Conservation (phyloP, 805 yeast genomes). For the Scheffersomyces amazonensis region DNA sequence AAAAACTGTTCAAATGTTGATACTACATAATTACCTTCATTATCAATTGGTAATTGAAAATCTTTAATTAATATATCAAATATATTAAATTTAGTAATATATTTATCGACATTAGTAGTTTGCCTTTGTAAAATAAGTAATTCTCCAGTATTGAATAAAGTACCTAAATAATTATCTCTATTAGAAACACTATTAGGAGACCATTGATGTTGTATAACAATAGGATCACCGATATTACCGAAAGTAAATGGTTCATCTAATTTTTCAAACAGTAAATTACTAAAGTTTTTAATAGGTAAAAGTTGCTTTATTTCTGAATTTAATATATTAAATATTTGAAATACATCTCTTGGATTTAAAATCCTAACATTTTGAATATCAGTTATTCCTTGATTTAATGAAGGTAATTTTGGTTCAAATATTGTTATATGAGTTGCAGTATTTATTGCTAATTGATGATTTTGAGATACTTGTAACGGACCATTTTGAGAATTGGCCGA, state of each 20-base stretch:
- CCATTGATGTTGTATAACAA: slow-evolving; percentile 35
- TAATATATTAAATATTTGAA: slow-evolving; percentile 20
- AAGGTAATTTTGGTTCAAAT: slow-evolving; percentile 38
- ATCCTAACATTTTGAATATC: slow-evolving; percentile 12
- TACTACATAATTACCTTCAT: slow-evolving; percentile 15
- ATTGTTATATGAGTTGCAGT: slow-evolving; percentile 28
- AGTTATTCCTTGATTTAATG: slow-evolving; percentile 22
- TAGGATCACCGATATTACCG: slow-evolving; percentile 28
- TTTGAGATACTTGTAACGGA: slow-evolving; percentile 34
- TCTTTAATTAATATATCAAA: slow-evolving; percentile 23
- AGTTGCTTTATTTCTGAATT: slow-evolving; percentile 23
- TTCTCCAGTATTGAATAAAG: slow-evolving; percentile 37
- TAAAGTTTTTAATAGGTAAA: slow-evolving; percentile 28
- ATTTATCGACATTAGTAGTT: slow-evolving; percentile 19
- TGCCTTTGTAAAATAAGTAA: slow-evolving; percentile 28
- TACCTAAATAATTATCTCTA: slow-evolving; percentile 29
- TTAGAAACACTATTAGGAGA: slow-evolving; percentile 19
- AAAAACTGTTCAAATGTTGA: slow-evolving; percentile 17
- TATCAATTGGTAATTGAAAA: slow-evolving; percentile 13
- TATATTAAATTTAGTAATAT: slow-evolving; percentile 20
- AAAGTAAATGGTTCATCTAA: slow-evolving; percentile 27
- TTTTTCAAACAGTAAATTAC: slow-evolving; percentile 20
- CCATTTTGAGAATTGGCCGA: slow-evolving; percentile 10
- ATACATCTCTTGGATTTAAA: slow-evolving; percentile 24
- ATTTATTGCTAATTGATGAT: slow-evolving; percentile 36